Conservation (phyloP, 1,284 basidiomycete genomes). For the Ustilago sp. region DNA sequence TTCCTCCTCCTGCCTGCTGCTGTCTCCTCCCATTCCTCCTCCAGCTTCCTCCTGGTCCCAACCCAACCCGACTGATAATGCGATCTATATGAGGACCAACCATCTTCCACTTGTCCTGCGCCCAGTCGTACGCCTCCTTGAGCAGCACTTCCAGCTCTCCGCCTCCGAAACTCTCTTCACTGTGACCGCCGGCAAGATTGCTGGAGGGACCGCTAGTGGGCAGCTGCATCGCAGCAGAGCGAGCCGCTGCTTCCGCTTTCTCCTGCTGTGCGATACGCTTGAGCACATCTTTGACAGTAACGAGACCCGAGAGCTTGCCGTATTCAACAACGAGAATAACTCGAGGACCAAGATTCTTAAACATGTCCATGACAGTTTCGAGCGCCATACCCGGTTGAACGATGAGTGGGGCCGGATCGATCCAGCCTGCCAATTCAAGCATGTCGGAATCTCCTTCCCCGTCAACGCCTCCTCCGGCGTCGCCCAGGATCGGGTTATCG, state of each 20-base stretch:
- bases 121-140: constrained; percentile 51
- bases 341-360: constrained; percentile 78
- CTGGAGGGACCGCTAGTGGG: background rate
- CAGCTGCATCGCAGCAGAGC: constrained; percentile 16
- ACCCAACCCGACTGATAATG: background rate
- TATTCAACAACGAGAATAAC: constrained; percentile 88
- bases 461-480: constrained; percentile 51
- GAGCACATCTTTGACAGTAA: constrained; percentile 96
- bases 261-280: constrained; percentile 64
- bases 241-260: constrained; percentile 42
- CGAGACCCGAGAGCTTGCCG: constrained; percentile 84
- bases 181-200: background rate
- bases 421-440: constrained; percentile 61
- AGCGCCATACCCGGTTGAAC: constrained; percentile 92
- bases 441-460: constrained; percentile 52
- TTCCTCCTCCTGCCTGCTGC: constrained; percentile 2
- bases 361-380: constrained; percentile 87
- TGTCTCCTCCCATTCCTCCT: background rate
- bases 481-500: constrained; percentile 37
- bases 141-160: constrained; percentile 57
- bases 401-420: constrained; percentile 83
- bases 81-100: constrained; percentile 21
- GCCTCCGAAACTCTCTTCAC: constrained; percentile 27
- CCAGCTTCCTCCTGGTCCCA: background rate
- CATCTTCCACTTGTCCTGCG: constrained; percentile 15